Conservation (phyloP, 2,329 filamentous ascomycete genomes). For the Ilyonectria robusta region DNA sequence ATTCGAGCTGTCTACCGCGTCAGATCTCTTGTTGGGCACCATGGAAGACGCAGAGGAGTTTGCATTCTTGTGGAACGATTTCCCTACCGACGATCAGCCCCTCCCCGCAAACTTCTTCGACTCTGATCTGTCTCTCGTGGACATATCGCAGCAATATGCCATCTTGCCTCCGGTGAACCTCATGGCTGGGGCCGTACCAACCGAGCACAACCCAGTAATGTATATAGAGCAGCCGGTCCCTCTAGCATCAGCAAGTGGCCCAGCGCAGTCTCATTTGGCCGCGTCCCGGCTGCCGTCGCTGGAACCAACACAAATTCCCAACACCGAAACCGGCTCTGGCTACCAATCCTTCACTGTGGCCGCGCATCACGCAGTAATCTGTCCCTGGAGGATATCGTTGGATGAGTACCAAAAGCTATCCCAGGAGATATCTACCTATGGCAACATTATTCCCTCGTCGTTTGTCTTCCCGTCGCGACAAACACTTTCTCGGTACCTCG, state of each 20-base stretch:
- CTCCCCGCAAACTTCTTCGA: conserved; percentile 15
- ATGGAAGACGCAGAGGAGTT: conserved; percentile 11
- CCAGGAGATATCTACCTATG: neutral
- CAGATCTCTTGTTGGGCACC: conserved; percentile 6
- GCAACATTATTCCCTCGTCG: neutral
- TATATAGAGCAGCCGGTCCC: neutral
- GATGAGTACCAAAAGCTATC: conserved; percentile 23
- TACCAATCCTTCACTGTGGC: neutral
- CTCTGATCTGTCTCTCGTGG: conserved; percentile 20
- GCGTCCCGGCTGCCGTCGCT: conserved; percentile 5
- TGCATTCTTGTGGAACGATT: conserved; percentile 22
- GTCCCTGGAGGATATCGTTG: conserved; percentile 22
- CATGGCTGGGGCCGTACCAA: neutral
- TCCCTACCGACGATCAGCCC: conserved; percentile 13
- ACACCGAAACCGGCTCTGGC: neutral
- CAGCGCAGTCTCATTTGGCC: neutral
- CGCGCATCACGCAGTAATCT: neutral
- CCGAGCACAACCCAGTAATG: neutral
- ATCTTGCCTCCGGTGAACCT: neutral
- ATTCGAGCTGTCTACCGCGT: neutral
- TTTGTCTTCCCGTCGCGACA: conserved; percentile 29
- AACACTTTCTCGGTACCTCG: conserved; percentile 29
- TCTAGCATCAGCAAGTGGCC: neutral
- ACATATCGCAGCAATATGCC: conserved; percentile 18
- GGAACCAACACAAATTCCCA: neutral